phyloP scores from a whole-genome alignment of 805 yeast genomes.

The Yamadazyma akitaensis region DNA sequence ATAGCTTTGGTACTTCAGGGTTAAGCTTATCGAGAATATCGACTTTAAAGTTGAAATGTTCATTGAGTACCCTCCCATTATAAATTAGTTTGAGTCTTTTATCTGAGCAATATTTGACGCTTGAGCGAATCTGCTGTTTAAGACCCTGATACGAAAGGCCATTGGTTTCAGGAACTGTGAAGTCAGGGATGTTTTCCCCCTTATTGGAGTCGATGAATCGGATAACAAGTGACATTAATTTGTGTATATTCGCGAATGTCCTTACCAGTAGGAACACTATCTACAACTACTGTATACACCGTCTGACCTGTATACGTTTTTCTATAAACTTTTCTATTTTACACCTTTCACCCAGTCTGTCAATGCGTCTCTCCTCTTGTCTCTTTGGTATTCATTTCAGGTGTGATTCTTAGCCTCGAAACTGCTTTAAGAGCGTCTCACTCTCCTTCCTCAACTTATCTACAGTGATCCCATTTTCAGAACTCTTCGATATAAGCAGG shows the following conservation, averaged over 20 bases:
- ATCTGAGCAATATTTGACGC: conserved; percentile 24
- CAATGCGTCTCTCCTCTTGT: background rate
- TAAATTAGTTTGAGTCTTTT: conserved; percentile 62
- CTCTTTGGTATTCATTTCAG: background rate
- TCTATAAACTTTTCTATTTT: too few species aligned
- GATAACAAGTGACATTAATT: conserved; percentile 3
- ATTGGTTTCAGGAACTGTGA: background rate
- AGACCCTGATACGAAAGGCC: conserved; percentile 2
- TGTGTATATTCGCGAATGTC: background rate
- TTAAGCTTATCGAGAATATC: conserved; percentile 27
- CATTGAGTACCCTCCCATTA: conserved; percentile 63
- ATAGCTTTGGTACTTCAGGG: conserved; percentile 34
- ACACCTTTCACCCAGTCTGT: too few species aligned
- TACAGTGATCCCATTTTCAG: conserved; percentile 3
- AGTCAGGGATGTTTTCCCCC: conserved; percentile 11
- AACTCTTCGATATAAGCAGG: conserved; percentile 4
- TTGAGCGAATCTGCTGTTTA: conserved; percentile 25
- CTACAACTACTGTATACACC: background rate
- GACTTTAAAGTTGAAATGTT: conserved; percentile 49
- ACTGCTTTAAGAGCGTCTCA: conserved; percentile 10
- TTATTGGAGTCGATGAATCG: conserved; percentile 14
- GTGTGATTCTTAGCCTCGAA: conserved; percentile 10
- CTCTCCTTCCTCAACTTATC: conserved; percentile 2
- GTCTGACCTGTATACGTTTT: too few species aligned
- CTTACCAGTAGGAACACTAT: background rate